Evolutionary conservation across 352 stramenopile genomes (phyloP), one percentile per base, ranked within the genome.

Genomic region (Phytopythium chamaehyphon): DNA sequence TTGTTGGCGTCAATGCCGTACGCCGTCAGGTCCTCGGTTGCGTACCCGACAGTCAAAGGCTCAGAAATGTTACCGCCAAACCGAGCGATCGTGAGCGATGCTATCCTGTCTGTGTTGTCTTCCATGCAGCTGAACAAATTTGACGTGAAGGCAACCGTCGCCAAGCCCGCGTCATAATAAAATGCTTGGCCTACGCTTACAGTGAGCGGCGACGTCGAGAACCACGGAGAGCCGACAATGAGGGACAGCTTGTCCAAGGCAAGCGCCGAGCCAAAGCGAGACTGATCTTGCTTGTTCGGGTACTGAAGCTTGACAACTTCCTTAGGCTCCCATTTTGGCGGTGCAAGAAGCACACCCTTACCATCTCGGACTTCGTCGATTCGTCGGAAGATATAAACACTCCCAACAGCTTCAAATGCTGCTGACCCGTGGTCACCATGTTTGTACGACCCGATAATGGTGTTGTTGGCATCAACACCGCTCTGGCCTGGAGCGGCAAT

Each of bases 381-480:
- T 5, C 82, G 71, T 21, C 69, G 72, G 46, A 88, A 93, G 0
- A 91, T 55, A 59, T 90, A 91, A 26, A 88, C 61, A 21, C 69
- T 83, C 3, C 82, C 82, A 0, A 92, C 74, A 5, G 63, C 59
- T 10, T 77, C 60, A 35, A 86, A 59, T 0, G 59, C 47, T 11
- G 56, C 39, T 23, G 37, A 57, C 6, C 56, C 39, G 21, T 66
- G 50, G 10, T 64, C 42, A 0, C 66, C 56, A 14, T 71, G 52
- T 0, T 45, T 55, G 10, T 60, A n/a, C 26, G 81, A 47, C 1
- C 67, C 47, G 0, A 90, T 47, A 14, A 82, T 69, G 23, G 75
- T 65, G 52, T 97, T 95, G 60, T 96, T 96, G 15, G 87, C 78
- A 31, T 95, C 80, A 15, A 95, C 72, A 0, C 71, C 76, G n/a